Base-by-base conservation (phyloP, 345 rosid species). In the Abelmoschus esculentus region DNA sequence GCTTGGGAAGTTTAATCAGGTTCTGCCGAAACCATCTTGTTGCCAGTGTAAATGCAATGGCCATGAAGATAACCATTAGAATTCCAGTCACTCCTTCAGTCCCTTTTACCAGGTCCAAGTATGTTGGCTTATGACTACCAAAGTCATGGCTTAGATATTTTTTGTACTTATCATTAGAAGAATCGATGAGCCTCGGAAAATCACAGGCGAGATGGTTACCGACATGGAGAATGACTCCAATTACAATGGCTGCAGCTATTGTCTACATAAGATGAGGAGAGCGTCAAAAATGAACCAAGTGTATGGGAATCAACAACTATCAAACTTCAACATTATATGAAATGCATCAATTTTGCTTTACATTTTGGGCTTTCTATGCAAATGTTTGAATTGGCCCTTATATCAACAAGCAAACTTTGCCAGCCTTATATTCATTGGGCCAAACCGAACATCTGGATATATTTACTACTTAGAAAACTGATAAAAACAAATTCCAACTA, bases 191-290 rank as follows among this genome's bases (percentile, higher is more conserved):
- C 88, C 83, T 86, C 6, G 97, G 97, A 70, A 93, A 93, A 79
- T 93, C 97, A 75, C 98, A 91, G 3, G 90, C 88, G n/a, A 93
- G 85, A 69, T 93, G 98, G 81, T 88, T 83, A 13, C 85, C 86
- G 15, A 81, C 87, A 76, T 93, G 98, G 44, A 93, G 82, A 76
- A 91, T 77, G 69, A 88, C 77, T 17, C 90, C 98, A 53, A 86
- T 75, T 55, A 89, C 86, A 74, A 91, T 95, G 54, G 93, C 99
- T 76, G 90, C 97, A 4, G 99, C 98, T 18, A 95, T 87, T 53
- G 97, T 95, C 99, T 95, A 81, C 74, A 66, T 32, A 40, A 4
- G 46, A 54, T 40, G 42, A 65, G 59, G 46, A 65, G 60, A 53
- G 47, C 49, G 26, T 49, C 14, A 46, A 44, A 66, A 49, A 47